A percentile compares a stretch with the other conserved stretches of the same genome.
These are phyloP conservation scores for Hypoxylon lienhwacheense DNA, from an alignment of 495 filamentous ascomycete species.

Conservation along the genomic window DNA sequence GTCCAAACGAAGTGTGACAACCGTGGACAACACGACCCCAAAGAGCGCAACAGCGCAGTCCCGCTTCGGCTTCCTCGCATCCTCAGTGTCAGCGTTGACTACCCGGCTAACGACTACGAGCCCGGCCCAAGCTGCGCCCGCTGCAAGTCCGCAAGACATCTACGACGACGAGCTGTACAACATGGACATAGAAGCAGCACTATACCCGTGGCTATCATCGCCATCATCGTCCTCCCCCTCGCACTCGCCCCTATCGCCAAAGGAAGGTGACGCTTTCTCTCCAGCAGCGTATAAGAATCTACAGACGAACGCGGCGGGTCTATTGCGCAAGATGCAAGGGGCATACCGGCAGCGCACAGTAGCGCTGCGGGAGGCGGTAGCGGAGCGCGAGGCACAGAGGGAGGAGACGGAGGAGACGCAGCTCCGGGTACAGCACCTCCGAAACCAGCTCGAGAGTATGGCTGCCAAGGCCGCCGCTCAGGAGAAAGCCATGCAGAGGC, in stretches of 20 bases:
- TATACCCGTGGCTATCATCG: conserved; percentile 49
- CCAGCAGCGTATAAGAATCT: conserved; percentile 71
- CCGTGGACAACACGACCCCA: conserved; percentile 32
- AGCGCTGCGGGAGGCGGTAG: conserved; percentile 59
- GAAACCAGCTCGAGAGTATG: conserved; percentile 76
- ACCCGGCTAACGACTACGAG: conserved; percentile 46
- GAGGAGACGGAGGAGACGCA: conserved; percentile 79
- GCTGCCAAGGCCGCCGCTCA: conserved; percentile 66
- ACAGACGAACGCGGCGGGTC: conserved; percentile 65
- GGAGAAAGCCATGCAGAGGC: conserved; percentile 62
- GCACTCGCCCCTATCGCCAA: conserved; percentile 42
- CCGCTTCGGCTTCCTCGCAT: conserved; percentile 43
- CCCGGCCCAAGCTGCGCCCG: conserved; percentile 33
- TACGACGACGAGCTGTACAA: conserved; percentile 67
- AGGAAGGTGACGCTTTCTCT: conserved; percentile 55
- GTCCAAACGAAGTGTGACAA: conserved; percentile 21
- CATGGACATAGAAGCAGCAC: conserved; percentile 63
- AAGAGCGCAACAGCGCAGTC: conserved; percentile 46
- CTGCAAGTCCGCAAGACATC: conserved; percentile 10
- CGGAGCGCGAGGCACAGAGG: conserved; percentile 63
- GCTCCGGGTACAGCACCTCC: conserved; percentile 64
- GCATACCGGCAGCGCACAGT: conserved; percentile 68
- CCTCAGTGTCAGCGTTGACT: conserved; percentile 47
- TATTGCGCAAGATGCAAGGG: conserved; percentile 65
- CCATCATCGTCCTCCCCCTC: conserved; percentile 48